These are phyloP conservation scores for Erythrophleum fordii DNA, from an alignment of 306 rosid genomes.

Conservation along the genomic window DNA sequence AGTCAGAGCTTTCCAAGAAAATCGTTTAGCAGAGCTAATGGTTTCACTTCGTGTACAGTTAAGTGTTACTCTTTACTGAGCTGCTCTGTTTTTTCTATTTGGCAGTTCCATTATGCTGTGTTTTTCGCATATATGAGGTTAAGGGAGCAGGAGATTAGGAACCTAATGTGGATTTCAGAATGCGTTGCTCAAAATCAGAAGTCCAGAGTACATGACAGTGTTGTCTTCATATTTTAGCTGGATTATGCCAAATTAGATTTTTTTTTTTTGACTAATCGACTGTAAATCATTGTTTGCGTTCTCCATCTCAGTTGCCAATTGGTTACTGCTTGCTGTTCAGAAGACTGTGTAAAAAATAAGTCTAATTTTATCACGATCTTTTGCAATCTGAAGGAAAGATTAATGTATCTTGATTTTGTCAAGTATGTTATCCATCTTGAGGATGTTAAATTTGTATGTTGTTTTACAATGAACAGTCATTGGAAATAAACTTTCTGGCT, in stretches of 20 bases:
- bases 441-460: constrained; percentile 32
- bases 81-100: constrained; percentile 24
- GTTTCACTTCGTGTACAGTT: background rate
- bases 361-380: constrained; percentile 24
- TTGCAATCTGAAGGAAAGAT: constrained; percentile 33
- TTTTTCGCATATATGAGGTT: constrained; percentile 98
- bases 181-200: constrained; percentile 99
- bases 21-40: constrained; percentile 4
- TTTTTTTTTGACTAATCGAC: constrained; percentile 45
- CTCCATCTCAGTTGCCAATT: constrained; percentile 34
- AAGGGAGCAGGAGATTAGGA: constrained; percentile 97
- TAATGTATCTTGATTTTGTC: constrained; percentile 35
- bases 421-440: constrained; percentile 25
- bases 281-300: constrained; percentile 49
- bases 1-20: background rate
- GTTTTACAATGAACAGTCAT: constrained; percentile 28
- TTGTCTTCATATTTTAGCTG: constrained; percentile 87
- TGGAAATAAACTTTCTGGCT: constrained; percentile 31
- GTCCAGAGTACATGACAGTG: constrained; percentile 97
- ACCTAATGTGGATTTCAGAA: constrained; percentile 97
- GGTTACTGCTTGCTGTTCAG: constrained; percentile 40
- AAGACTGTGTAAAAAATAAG: constrained; percentile 46
- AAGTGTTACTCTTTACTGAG: constrained; percentile 16
- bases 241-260: constrained; percentile 19
- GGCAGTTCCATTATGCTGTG: constrained; percentile 96